Percentiles rank a stretch among this genome's conserved stretches.
phyloP scores from a whole-genome alignment of 2,329 filamentous ascomycete genomes.

The Talaromyces sp. region DNA sequence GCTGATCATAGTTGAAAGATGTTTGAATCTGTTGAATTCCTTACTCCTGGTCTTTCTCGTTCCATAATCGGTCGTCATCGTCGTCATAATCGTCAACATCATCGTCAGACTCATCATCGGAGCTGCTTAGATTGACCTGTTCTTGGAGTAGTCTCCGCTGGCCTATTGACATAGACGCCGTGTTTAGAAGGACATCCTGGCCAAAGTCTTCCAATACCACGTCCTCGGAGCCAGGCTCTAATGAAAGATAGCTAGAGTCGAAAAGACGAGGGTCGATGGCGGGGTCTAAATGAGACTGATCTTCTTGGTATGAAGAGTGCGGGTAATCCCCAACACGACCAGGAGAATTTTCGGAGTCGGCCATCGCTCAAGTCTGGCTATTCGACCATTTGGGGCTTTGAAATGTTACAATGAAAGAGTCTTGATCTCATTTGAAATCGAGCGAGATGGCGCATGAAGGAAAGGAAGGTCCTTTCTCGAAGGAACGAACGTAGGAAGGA shows the following conservation, averaged over 20 bases:
- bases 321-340: not conserved
- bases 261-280: slow-evolving; percentile 15
- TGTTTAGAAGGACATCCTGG: not conserved
- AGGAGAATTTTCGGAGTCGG: not conserved
- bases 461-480: not conserved
- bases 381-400: not conserved
- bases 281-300: slow-evolving; percentile 4
- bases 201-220: not conserved
- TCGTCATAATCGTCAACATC: not conserved
- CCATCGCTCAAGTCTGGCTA: not conserved
- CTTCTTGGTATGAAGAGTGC: not conserved
- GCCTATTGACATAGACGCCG: slow-evolving; percentile 4
- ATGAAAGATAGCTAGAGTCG: slow-evolving; percentile 2
- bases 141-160: slow-evolving; percentile 13
- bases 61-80: not conserved
- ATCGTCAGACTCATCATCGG: slow-evolving; percentile 10
- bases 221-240: not conserved
- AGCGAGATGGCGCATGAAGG: not conserved
- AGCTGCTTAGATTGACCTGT: slow-evolving; percentile 6
- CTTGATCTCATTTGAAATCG: not conserved
- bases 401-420: not conserved
- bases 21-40: not conserved
- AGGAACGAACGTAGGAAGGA: not conserved
- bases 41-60: not conserved
- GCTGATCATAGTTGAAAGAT: not conserved